Conservation (phyloP, 2,329 filamentous ascomycete species). For the Aureobasidium musti region DNA sequence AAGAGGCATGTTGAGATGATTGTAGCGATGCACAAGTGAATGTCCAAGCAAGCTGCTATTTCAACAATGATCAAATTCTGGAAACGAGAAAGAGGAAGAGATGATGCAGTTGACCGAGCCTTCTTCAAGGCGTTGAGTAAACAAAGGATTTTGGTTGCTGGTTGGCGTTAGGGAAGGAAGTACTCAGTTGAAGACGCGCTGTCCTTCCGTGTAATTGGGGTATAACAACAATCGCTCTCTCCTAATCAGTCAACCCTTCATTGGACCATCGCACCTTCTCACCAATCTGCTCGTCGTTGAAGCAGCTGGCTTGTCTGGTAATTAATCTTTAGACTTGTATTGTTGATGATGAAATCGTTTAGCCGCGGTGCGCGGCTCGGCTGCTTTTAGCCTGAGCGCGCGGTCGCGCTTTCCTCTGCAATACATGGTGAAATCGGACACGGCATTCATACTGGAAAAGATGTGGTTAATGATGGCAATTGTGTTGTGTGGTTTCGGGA, state of each 20-base stretch:
- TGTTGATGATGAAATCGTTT: neutral
- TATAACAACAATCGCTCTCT: neutral
- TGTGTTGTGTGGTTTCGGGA: neutral
- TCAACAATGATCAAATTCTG: neutral
- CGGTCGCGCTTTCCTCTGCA: neutral
- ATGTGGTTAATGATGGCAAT: neutral
- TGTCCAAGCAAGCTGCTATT: neutral
- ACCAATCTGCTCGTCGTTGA: neutral
- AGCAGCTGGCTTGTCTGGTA: neutral
- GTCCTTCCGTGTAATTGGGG: neutral
- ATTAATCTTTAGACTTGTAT: neutral
- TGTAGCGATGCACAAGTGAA: no score
- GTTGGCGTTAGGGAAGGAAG: neutral
- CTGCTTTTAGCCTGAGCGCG: slow-evolving; percentile 1
- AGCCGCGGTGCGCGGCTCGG: neutral
- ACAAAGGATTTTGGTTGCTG: neutral
- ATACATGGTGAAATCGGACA: neutral
- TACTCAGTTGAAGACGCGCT: neutral
- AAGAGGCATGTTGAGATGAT: neutral
- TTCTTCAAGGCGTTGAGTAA: neutral
- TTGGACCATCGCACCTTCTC: neutral
- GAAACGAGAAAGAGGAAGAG: neutral
- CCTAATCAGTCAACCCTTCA: neutral
- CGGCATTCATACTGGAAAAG: neutral
- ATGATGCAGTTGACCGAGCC: neutral